These are phyloP conservation scores for Stramenopiles sp. DNA, from an alignment of 352 stramenopile species.

Conservation along the genomic window DNA sequence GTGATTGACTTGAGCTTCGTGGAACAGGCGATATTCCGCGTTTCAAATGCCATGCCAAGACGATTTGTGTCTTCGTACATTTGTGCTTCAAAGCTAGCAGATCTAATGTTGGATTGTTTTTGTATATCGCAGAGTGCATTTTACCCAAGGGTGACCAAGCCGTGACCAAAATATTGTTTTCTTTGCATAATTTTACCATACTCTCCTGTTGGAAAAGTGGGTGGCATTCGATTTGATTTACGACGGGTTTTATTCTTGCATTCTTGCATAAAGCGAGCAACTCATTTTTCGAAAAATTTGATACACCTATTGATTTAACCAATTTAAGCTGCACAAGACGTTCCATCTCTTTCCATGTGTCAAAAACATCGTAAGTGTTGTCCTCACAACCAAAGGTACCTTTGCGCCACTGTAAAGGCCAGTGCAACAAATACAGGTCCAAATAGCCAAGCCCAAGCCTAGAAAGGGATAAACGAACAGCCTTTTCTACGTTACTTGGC, in stretches of 20 bases:
- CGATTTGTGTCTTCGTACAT: too few species aligned
- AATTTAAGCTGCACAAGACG: slow-evolving; percentile 39
- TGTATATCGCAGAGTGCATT: too few species aligned
- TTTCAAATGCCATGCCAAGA: too few species aligned
- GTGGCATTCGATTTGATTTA: slow-evolving; percentile 53
- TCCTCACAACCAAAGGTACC: slow-evolving; percentile 28
- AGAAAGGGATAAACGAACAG: slow-evolving; percentile 35
- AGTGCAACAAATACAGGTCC: slow-evolving; percentile 58
- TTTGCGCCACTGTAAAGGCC: slow-evolving; percentile 40
- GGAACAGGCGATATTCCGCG: too few species aligned
- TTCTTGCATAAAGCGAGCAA: slow-evolving; percentile 37
- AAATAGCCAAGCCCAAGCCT: slow-evolving; percentile 49
- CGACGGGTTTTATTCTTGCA: slow-evolving; percentile 30
- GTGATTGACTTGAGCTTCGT: too few species aligned
- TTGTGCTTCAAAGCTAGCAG: too few species aligned
- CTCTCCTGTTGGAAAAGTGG: slow-evolving; percentile 40
- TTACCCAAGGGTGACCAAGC: slow-evolving; percentile 49
- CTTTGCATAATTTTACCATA: slow-evolving; percentile 36
- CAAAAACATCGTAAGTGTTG: slow-evolving; percentile 17
- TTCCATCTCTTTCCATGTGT: slow-evolving; percentile 50
- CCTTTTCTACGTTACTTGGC: slow-evolving; percentile 38
- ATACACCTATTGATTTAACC: slow-evolving; percentile 42
- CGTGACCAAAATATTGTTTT: slow-evolving; percentile 31
- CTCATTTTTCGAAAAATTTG: slow-evolving; percentile 42
- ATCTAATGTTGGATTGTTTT: too few species aligned